These are phyloP conservation scores for Penicillium cataractarum DNA, from an alignment of 495 filamentous ascomycete genomes.

Conservation along the genomic window DNA sequence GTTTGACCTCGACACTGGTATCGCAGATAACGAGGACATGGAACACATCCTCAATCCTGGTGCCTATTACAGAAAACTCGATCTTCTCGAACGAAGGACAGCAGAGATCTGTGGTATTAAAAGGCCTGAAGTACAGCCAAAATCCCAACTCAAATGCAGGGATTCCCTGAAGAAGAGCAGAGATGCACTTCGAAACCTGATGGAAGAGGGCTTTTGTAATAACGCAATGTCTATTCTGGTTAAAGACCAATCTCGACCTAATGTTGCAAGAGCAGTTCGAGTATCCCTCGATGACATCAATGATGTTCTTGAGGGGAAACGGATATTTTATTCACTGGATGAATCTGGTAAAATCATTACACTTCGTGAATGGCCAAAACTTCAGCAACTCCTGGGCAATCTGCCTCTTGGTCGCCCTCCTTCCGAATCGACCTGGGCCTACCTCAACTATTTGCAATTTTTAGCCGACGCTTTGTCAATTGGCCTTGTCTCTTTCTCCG, in stretches of 20 bases:
- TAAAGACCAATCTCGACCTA: neutral
- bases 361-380: too few species aligned
- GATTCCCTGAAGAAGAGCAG: neutral
- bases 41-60: neutral
- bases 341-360: too few species aligned
- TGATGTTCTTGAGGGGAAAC: too few species aligned
- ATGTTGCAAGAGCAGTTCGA: neutral
- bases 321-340: too few species aligned
- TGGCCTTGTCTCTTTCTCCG: slow-evolving; percentile 8
- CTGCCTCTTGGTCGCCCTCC: too few species aligned
- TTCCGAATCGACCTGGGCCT: neutral
- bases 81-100: neutral
- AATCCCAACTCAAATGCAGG: neutral
- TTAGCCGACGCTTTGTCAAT: neutral
- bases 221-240: neutral
- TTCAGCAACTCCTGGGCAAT: too few species aligned
- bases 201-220: neutral
- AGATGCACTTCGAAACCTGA: neutral
- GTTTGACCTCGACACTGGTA: neutral
- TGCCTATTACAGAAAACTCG: neutral
- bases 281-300: neutral
- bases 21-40: neutral
- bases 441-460: neutral
- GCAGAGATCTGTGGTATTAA: neutral
- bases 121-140: neutral